A percentile compares a stretch with the other conserved stretches of the same genome.
These are phyloP conservation scores for Apiotrichum gracile DNA, from an alignment of 1,284 basidiomycete genomes.

Conservation along the genomic window DNA sequence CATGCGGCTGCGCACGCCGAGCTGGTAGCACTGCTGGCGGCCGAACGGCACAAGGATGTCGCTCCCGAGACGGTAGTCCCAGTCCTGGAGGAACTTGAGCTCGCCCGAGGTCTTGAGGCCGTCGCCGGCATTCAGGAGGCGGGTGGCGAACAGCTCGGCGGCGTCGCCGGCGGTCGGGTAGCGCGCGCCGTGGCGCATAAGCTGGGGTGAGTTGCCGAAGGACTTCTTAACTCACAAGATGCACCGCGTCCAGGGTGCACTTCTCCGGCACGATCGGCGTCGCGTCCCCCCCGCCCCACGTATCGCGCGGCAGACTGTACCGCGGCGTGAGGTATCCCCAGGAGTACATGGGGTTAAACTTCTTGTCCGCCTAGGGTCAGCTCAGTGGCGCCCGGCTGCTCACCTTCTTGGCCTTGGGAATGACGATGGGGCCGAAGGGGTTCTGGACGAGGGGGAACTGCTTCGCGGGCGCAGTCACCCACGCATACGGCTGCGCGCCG, in stretches of 20 bases:
- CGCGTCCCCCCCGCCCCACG: constrained; percentile 65
- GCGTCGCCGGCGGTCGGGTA: constrained; percentile 41
- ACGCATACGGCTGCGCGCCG: constrained; percentile 53
- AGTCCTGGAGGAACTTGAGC: constrained; percentile 48
- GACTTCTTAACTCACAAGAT: no score
- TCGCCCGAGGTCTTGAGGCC: constrained; percentile 35
- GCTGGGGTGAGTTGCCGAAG: no score
- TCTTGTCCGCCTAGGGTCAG: constrained; percentile 4
- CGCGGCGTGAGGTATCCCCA: constrained; percentile 83
- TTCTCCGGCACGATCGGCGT: constrained; percentile 61
- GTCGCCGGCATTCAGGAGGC: constrained; percentile 30
- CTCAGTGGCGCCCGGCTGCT: no score
- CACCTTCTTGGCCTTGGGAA: constrained; percentile 36
- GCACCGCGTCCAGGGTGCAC: constrained; percentile 65
- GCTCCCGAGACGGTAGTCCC: constrained; percentile 49
- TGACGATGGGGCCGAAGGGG: constrained; percentile 47
- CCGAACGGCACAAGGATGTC: constrained; percentile 51
- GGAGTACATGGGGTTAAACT: constrained; percentile 60
- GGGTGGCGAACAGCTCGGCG: constrained; percentile 30
- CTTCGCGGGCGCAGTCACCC: constrained; percentile 50
- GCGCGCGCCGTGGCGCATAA: constrained; percentile 57
- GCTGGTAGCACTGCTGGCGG: constrained; percentile 43
- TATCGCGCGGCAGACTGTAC: constrained; percentile 63
- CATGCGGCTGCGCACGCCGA: constrained; percentile 39
- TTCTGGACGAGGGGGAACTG: constrained; percentile 47